These are phyloP conservation scores for Thelonectria discophora DNA, from an alignment of 2,329 filamentous ascomycete genomes.

Conservation along the genomic window DNA sequence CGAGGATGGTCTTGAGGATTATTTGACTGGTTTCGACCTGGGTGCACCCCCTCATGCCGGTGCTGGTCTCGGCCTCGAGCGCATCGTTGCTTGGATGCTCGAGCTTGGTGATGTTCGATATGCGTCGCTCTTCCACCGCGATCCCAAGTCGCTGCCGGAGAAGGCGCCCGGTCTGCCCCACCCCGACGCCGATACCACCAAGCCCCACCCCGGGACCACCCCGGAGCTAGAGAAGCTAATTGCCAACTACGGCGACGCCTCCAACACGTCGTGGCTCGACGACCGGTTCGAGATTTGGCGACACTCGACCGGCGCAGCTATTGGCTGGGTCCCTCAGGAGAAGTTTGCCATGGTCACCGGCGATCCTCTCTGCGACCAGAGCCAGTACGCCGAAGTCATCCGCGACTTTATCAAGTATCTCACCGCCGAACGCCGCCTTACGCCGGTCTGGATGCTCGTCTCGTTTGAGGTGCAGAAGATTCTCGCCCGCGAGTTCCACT, in stretches of 20 bases:
- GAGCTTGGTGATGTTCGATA: slow-evolving; percentile 90
- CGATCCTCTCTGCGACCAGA: slow-evolving; percentile 83
- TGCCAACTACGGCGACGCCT: slow-evolving; percentile 93
- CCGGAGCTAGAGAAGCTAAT: slow-evolving; percentile 87
- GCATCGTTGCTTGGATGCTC: slow-evolving; percentile 85
- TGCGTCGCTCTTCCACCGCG: slow-evolving; percentile 85
- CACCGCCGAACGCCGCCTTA: slow-evolving; percentile 72
- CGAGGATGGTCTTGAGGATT: slow-evolving; percentile 87
- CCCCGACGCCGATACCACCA: slow-evolving; percentile 82
- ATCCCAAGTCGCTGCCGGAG: slow-evolving; percentile 85
- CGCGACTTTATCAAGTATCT: slow-evolving; percentile 79
- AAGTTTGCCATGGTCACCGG: slow-evolving; percentile 87
- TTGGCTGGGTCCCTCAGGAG: slow-evolving; percentile 81
- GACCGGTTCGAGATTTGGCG: slow-evolving; percentile 90
- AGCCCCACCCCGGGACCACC: slow-evolving; percentile 60
- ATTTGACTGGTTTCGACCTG: slow-evolving; percentile 87
- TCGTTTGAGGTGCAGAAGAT: slow-evolving; percentile 81
- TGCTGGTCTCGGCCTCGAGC: slow-evolving; percentile 88
- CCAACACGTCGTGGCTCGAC: slow-evolving; percentile 93
- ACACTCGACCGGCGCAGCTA: slow-evolving; percentile 82
- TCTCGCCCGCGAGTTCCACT: slow-evolving; percentile 80
- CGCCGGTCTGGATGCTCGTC: slow-evolving; percentile 90
- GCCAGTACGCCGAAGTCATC: slow-evolving; percentile 79
- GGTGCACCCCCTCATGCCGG: slow-evolving; percentile 90
- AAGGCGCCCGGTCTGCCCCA: slow-evolving; percentile 76